phyloP scores from a whole-genome alignment of 202 grass and related monocot species.

The Carex sylvatica region DNA sequence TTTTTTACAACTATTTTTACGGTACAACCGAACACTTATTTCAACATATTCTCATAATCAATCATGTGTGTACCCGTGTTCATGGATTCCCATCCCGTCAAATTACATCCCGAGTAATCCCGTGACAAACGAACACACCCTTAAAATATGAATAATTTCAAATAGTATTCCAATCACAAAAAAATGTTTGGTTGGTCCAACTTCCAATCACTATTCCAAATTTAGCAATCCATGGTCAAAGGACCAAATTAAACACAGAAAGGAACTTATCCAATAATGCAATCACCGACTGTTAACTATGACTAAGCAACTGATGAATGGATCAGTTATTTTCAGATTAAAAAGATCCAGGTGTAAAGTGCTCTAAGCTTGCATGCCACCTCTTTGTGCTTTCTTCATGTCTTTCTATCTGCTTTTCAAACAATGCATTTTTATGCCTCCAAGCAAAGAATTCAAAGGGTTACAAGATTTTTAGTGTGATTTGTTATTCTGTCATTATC shows the following conservation, averaged over 20 bases:
- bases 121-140: no score
- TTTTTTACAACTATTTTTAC: no score
- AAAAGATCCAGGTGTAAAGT: neutral
- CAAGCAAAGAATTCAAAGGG: neutral
- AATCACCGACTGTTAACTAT: neutral
- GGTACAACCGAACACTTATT: no score
- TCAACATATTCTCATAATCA: no score
- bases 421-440: neutral
- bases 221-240: neutral
- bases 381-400: neutral
- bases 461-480: neutral
- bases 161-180: no score
- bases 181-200: neutral
- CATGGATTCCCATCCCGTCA: no score
- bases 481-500: neutral
- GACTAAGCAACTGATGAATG: neutral
- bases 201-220: neutral
- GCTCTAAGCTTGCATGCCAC: neutral
- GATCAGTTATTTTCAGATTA: conserved; percentile 2
- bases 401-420: neutral
- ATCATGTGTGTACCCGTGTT: no score
- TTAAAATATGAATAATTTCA: no score
- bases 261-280: neutral
- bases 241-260: neutral
- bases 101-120: no score